Base-by-base conservation (phyloP, 129 eudicot genomes). In the Chrysanthemum makinoi region DNA sequence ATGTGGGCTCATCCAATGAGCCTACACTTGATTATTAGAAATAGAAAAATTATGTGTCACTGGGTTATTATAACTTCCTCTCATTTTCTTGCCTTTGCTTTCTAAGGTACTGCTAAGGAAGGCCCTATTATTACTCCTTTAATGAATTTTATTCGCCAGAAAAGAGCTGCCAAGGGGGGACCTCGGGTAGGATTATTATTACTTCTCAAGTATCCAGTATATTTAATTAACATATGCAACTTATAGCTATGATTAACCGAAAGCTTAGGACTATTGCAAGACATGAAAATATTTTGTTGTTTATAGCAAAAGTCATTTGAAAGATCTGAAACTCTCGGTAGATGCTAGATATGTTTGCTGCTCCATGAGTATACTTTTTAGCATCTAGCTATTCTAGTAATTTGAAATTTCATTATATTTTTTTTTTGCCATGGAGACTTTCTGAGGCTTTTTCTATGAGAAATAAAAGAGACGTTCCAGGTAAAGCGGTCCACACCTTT, bases 111-210 rank as follows among this genome's bases (percentile, higher is more conserved):
- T 77, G 79, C 90, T 51, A 88, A 84, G 79, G 97, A 91, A 75
- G 75, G 74, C 62, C 94, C 89, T 60, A 61, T 88, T 48, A 76
- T 91, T 64, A 91, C 97, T 14, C 97, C 97, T 54, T 74, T 91
- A 53, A 91, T 91, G 96, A 91, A 86, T 62, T 91, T 78, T 81
- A 73, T 91, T 75, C 97, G 96, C 69, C 95, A 86, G 80, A 91
- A 86, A 79, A 86, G 97, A 86, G 96, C 96, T 24, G 96, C 94
- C 75, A 91, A 88, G 77, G 80, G 81, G 83, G 91, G 86, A 84
- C 62, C 88, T 68, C 96, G 89, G 94, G 97, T 91, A 84, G 48
- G 85, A 76, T 48, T 44, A 51, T 48, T 44, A 51, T 19, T 49
- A 8, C 14, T 22, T 28, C 62, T 55, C 19, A 0, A 11, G 44